phyloP scores from a whole-genome alignment of 164 flowering plant genomes.

The Sedum album region DNA sequence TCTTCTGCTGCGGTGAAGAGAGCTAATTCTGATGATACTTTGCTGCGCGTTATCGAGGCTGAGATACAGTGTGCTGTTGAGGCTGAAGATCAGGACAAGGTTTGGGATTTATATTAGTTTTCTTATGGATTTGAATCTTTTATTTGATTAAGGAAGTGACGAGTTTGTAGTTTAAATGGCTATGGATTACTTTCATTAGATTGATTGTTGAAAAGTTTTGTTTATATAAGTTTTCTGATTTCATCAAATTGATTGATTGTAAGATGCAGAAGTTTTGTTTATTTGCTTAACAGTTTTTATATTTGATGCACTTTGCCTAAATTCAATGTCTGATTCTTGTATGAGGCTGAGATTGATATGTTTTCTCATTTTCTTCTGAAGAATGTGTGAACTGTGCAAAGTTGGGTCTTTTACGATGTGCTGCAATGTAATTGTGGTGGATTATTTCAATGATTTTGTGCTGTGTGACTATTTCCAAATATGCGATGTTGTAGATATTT shows the following conservation, averaged over 20 bases:
- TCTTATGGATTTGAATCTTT: neutral
- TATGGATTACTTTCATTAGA: no score
- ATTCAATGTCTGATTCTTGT: no score
- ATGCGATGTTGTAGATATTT: neutral
- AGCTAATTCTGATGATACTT: slow-evolving; percentile 32
- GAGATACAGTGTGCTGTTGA: slow-evolving; percentile 55
- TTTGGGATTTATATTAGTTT: slow-evolving; percentile 13
- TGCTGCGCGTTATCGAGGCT: slow-evolving; percentile 42
- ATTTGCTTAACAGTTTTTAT: no score
- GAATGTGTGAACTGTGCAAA: neutral
- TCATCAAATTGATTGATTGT: no score
- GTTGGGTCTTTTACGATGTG: neutral
- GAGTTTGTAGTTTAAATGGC: neutral
- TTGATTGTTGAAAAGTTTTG: no score
- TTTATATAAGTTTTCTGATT: no score
- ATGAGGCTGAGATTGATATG: no score
- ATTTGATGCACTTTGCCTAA: neutral
- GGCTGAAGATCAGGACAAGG: slow-evolving; percentile 38
- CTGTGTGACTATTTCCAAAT: neutral
- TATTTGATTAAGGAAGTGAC: neutral
- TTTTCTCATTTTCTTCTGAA: no score
- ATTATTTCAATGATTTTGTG: neutral
- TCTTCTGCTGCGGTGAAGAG: slow-evolving; percentile 17
- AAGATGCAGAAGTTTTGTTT: no score
- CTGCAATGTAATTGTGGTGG: neutral